Conservation (phyloP, 495 filamentous ascomycete genomes). For the Hypomontagnella submonticulosa region DNA sequence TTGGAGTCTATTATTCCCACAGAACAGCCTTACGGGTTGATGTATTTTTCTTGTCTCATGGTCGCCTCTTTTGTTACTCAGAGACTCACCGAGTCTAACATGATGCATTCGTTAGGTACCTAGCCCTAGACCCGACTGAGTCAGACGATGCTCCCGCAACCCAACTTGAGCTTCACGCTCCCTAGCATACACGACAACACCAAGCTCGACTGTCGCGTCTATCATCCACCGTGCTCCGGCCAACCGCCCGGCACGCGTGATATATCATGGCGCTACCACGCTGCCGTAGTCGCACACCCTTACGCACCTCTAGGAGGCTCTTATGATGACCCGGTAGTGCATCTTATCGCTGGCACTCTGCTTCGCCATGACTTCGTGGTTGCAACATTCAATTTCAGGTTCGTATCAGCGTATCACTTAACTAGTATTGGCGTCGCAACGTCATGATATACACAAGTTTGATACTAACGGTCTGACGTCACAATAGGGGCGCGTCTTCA, state of each 20-base stretch:
- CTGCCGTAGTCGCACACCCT: slow-evolving; percentile 88
- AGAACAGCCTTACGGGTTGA: no score
- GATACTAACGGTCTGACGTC: slow-evolving; percentile 21
- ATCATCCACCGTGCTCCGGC: slow-evolving; percentile 66
- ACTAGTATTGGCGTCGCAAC: background rate
- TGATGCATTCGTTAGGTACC: slow-evolving; percentile 26
- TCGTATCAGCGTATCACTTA: no score
- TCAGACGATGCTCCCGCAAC: slow-evolving; percentile 57
- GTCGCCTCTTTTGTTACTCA: slow-evolving; percentile 2
- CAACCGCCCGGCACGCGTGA: slow-evolving; percentile 35
- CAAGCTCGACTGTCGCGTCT: slow-evolving; percentile 81
- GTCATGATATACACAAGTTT: background rate
- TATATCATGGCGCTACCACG: slow-evolving; percentile 59
- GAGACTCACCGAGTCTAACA: slow-evolving; percentile 25
- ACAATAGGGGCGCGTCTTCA: slow-evolving; percentile 79
- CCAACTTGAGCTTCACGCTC: slow-evolving; percentile 78
- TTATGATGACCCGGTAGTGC: slow-evolving; percentile 84
- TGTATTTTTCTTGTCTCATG: background rate
- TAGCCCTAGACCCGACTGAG: slow-evolving; percentile 11
- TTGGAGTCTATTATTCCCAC: no score
- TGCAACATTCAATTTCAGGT: slow-evolving; percentile 95
- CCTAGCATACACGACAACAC: slow-evolving; percentile 84
- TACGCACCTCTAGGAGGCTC: slow-evolving; percentile 89
- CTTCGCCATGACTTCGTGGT: slow-evolving; percentile 77
- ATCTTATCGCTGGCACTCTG: slow-evolving; percentile 69